Evolutionary conservation across 257 asterid genomes (phyloP).

Genomic region (Solanum virginianum): DNA sequence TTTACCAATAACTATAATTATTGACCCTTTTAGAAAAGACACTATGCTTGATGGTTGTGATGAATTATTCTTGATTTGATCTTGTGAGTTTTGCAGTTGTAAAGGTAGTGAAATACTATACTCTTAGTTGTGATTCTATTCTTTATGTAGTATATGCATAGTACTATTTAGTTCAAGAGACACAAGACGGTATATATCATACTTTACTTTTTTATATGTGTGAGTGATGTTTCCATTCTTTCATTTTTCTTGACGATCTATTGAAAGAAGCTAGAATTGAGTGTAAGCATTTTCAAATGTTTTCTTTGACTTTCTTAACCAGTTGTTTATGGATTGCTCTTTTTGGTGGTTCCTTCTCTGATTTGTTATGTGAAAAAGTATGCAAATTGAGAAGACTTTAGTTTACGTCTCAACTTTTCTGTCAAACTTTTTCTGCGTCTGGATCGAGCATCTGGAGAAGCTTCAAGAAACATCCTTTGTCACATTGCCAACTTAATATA

Average conservation of each 20-base stretch:
- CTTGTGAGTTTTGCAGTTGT: background rate
- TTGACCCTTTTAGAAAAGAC: background rate
- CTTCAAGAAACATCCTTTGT: slow-evolving; percentile 15
- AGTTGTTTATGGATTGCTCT: too few species aligned
- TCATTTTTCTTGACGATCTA: background rate
- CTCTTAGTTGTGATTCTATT: background rate
- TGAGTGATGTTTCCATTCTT: background rate
- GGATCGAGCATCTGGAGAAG: too few species aligned
- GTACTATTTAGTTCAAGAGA: too few species aligned
- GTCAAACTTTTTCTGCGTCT: too few species aligned
- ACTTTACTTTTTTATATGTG: background rate
- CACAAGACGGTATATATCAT: background rate
- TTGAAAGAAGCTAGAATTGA: background rate
- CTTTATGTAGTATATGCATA: too few species aligned
- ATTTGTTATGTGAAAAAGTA: too few species aligned
- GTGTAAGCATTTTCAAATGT: background rate
- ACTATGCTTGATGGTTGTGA: background rate
- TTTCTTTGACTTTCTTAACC: background rate
- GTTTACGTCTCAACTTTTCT: too few species aligned
- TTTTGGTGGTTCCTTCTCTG: too few species aligned
- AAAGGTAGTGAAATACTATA: background rate
- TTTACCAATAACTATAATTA: slow-evolving; percentile 3
- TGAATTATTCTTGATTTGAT: background rate
- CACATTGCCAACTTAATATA: slow-evolving; percentile 51
- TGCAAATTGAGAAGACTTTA: too few species aligned